Conservation (phyloP, 495 filamentous ascomycete genomes). For the Halenospora varia region DNA sequence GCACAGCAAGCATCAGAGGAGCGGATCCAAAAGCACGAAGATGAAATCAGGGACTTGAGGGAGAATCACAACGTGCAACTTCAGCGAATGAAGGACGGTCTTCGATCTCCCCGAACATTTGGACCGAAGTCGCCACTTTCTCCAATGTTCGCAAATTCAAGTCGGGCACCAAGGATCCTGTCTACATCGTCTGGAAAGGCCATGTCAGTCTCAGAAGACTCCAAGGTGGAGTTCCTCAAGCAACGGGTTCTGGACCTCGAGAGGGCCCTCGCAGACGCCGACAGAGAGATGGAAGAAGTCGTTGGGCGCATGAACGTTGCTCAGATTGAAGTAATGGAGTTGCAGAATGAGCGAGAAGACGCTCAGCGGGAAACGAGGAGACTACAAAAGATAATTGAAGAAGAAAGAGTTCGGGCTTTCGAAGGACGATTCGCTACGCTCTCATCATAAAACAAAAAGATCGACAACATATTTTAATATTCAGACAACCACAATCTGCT, state of each 20-base stretch:
- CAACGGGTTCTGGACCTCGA: conserved; percentile 77
- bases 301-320: conserved; percentile 88
- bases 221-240: conserved; percentile 68
- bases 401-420: conserved; percentile 42
- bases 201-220: conserved; percentile 35
- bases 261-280: conserved; percentile 72
- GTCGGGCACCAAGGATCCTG: conserved; percentile 52
- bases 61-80: conserved; percentile 78
- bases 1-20: conserved; percentile 89
- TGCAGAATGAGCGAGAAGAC: conserved; percentile 89
- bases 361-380: conserved; percentile 77
- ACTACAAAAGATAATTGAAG: conserved; percentile 55
- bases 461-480: too few species aligned
- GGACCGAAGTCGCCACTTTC: conserved; percentile 55
- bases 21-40: conserved; percentile 74
- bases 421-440: conserved; percentile 36
- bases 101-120: conserved; percentile 39
- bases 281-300: conserved; percentile 92
- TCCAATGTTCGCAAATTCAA: conserved; percentile 51
- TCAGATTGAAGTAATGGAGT: conserved; percentile 88
- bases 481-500: too few species aligned
- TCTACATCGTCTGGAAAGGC: conserved; percentile 32
- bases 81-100: conserved; percentile 51
- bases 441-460: conserved; percentile 10
- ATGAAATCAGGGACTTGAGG: conserved; percentile 69